phyloP scores from a whole-genome alignment of 2,329 filamentous ascomycete genomes.

The Fusarium sterilihyphosum region DNA sequence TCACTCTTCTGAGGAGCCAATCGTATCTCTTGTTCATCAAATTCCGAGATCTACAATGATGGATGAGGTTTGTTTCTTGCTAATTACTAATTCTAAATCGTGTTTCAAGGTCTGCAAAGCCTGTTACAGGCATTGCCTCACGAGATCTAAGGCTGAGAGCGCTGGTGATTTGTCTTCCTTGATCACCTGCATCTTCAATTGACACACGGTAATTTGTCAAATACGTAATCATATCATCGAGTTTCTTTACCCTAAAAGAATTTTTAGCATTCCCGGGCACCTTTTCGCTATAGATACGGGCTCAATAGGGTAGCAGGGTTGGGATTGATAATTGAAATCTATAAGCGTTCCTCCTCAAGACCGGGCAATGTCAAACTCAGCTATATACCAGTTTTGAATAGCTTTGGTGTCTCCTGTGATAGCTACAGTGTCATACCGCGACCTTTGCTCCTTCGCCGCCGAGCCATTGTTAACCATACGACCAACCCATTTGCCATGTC shows the following conservation, averaged over 20 bases:
- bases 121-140: neutral
- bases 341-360: neutral
- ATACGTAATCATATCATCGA: neutral
- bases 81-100: neutral
- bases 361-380: slow-evolving; percentile 52
- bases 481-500: slow-evolving; percentile 61
- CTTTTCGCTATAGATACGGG: neutral
- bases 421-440: slow-evolving; percentile 54
- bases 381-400: slow-evolving; percentile 60
- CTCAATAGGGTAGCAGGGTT: too few species aligned
- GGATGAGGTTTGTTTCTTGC: neutral
- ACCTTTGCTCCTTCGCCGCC: slow-evolving; percentile 51
- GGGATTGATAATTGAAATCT: accelerated
- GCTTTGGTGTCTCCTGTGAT: slow-evolving; percentile 58
- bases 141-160: neutral
- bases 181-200: neutral
- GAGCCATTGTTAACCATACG: slow-evolving; percentile 58
- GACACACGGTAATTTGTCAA: neutral
- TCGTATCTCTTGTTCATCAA: neutral
- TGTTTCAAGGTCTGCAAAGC: neutral
- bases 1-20: neutral
- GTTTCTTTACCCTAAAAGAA: neutral
- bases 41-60: neutral
- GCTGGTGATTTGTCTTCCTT: too few species aligned
- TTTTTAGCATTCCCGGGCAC: neutral